Percentiles rank a stretch among this genome's conserved stretches.
phyloP scores from a whole-genome alignment of 140 eudicot species.

The Eryngium alpinum region DNA sequence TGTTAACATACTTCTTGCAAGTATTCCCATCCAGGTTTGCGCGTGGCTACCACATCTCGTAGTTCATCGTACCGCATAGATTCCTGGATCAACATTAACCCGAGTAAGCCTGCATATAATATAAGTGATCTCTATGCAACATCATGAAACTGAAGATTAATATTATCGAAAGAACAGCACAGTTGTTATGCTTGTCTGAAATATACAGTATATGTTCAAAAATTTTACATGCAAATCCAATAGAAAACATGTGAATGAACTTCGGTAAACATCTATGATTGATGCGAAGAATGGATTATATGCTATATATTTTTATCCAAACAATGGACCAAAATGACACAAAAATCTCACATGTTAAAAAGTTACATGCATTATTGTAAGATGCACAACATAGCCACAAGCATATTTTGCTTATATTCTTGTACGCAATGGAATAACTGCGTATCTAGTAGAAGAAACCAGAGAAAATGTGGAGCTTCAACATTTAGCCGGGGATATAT shows the following conservation, averaged over 20 bases:
- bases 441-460: too few species aligned
- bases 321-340: not conserved
- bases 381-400: not conserved
- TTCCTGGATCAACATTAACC: conserved; percentile 42
- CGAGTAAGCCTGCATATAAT: not conserved
- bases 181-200: not conserved
- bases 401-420: conserved; percentile 2
- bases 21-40: conserved; percentile 94
- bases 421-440: not conserved
- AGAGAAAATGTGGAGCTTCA: not conserved
- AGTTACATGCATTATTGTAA: not conserved
- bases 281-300: not conserved
- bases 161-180: not conserved
- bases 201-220: not conserved
- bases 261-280: not conserved
- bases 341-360: conserved; percentile 1
- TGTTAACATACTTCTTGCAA: conserved; percentile 68
- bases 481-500: not conserved
- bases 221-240: not conserved
- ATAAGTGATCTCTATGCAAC: not conserved
- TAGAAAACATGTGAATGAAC: not conserved
- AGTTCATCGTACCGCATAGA: conserved; percentile 85
- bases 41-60: conserved; percentile 72
- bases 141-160: not conserved
- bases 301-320: not conserved